Evolutionary conservation across 2,329 filamentous ascomycete species (phyloP), one percentile per base, ranked within the genome.

Genomic region (Colletotrichum limetticola): DNA sequence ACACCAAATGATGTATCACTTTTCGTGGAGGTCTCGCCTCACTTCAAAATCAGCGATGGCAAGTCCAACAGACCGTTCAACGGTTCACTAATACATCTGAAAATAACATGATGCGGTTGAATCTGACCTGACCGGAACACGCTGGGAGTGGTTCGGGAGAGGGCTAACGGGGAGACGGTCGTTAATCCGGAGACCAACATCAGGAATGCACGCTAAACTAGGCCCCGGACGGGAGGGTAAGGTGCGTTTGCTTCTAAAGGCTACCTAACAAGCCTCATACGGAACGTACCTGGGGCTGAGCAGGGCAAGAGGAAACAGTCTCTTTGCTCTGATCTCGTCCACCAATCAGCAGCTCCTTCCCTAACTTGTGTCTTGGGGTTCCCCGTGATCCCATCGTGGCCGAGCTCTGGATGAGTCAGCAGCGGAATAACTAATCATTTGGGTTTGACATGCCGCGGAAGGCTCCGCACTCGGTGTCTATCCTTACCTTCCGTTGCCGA

Each of bases 401-500:
- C 49, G n/a, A 32, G 14, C 5, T 6, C 5, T 4, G 4, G 67
- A 68, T 73, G 66, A 73, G 30, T 73, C 62, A 73, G 66, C 71
- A 65, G 6, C 7, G 1, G 2, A 24, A 30, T 65, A 60, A 73
- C 60, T 73, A 66, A 73, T 73, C 66, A 58, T n/a, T 49, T 22
- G 49, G 42, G 28, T 35, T 35, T 37, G 12, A 11, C 19, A 28
- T 16, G 46, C 59, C 59, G 59, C 56, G 32, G 49, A 62, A 58
- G 32, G 52, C 59, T 63, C 69, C 58, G 69, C 42, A 55, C 66
- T 11, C 7, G 37, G 19, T 11, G 19, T 49, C 16, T 62, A 53
- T 53, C 42, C 37, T 42, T 19, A 30, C 59, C 49, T 72, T 52
- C 66, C 66, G 59, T 72, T 72, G 37, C 71, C 71, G 66, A 72